A percentile compares a stretch with the other conserved stretches of the same genome.
Evolutionary conservation across 73 alveolate genomes (phyloP).

Genomic region (Symbiodinium pilosum): DNA sequence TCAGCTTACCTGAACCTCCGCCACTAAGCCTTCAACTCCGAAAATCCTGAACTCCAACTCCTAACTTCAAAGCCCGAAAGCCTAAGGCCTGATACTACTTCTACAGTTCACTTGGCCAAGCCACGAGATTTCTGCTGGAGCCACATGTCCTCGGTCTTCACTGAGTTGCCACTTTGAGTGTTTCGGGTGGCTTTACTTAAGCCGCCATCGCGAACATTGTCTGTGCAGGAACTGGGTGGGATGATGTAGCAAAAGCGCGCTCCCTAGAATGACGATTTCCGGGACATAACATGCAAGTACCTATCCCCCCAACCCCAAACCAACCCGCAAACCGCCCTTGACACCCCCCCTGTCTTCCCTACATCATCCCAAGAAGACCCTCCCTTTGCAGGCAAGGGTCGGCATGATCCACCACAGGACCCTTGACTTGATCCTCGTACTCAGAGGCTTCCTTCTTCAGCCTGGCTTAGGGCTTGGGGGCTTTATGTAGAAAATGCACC

Average conservation of each 20-base stretch:
- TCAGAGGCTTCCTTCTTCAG: background rate
- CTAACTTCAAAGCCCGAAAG: no score
- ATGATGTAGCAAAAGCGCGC: no score
- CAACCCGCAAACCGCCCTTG: background rate
- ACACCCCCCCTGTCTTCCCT: no score
- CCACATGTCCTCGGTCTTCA: slow-evolving; percentile 1
- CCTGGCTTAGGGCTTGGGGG: background rate
- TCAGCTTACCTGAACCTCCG: background rate
- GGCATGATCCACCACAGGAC: slow-evolving; percentile 10
- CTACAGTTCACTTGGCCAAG: background rate
- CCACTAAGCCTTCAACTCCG: background rate
- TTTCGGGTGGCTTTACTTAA: no score
- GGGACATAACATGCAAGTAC: no score
- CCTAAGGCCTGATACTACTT: no score
- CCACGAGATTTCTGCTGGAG: slow-evolving; percentile 1
- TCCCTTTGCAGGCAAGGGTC: background rate
- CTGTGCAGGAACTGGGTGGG: no score
- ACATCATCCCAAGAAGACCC: no score
- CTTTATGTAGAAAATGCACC: no score
- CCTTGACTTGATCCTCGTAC: slow-evolving; percentile 4
- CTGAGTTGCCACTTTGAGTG: no score
- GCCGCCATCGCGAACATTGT: no score
- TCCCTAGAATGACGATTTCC: no score
- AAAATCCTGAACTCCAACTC: background rate
- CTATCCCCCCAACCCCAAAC: background rate